Evolutionary conservation across 1,139 yeast species (phyloP).

Genomic region (Yamadazyma atmosphaerica): DNA sequence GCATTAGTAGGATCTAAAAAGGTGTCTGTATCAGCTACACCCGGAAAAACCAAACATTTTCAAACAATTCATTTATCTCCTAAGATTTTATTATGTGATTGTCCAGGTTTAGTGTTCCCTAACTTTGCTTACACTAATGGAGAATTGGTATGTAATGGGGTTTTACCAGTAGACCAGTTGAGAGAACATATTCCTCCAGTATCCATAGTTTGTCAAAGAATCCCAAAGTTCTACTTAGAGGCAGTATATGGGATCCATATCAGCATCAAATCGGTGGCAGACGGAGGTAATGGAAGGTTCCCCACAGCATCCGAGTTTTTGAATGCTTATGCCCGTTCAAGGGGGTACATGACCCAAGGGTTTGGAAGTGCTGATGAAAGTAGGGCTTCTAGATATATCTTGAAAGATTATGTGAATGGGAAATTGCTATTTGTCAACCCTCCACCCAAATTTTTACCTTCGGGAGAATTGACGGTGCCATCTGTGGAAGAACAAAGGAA

Average conservation of each 20-base stretch:
- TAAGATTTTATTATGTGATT: slow-evolving; percentile 87
- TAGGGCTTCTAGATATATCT: slow-evolving; percentile 87
- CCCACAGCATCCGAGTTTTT: slow-evolving; percentile 90
- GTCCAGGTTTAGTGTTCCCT: slow-evolving; percentile 99
- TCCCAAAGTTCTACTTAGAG: slow-evolving; percentile 86
- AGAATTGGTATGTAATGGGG: slow-evolving; percentile 97
- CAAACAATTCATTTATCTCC: slow-evolving; percentile 90
- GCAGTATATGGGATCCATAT: slow-evolving; percentile 94
- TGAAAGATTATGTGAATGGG: slow-evolving; percentile 95
- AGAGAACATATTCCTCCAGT: slow-evolving; percentile 94
- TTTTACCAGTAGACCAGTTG: slow-evolving; percentile 93
- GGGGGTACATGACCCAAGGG: slow-evolving; percentile 98
- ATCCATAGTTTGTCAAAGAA: slow-evolving; percentile 79
- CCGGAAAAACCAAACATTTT: slow-evolving; percentile 98
- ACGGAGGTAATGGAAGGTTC: slow-evolving; percentile 80
- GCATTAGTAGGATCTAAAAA: slow-evolving; percentile 95
- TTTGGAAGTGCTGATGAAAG: slow-evolving; percentile 97
- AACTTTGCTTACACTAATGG: slow-evolving; percentile 96
- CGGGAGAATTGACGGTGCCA: slow-evolving; percentile 37
- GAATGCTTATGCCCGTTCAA: slow-evolving; percentile 91
- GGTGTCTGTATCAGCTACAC: slow-evolving; percentile 96
- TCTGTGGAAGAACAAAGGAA: slow-evolving; percentile 49
- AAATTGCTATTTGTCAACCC: slow-evolving; percentile 83
- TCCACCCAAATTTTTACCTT: slow-evolving; percentile 63
- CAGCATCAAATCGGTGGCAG: slow-evolving; percentile 68